These are phyloP conservation scores for Aechmea fasciata DNA, from an alignment of 176 grass and related monocot species.

Conservation along the genomic window DNA sequence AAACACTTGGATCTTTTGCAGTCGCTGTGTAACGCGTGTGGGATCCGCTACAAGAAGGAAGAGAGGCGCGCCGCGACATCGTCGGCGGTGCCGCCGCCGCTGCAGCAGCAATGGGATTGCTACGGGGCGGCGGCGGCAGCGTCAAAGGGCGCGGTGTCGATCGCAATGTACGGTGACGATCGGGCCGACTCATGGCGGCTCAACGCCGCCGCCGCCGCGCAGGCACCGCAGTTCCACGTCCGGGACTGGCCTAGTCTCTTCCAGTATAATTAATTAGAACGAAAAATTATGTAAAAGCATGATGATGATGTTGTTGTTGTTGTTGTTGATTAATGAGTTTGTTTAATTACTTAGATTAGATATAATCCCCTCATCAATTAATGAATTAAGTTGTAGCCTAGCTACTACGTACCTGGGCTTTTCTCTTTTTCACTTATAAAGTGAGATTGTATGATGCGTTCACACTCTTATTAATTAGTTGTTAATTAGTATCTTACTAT, in stretches of 20 bases:
- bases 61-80: slow-evolving; percentile 76
- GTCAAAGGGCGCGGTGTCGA: slow-evolving; percentile 23
- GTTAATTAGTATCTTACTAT: no score
- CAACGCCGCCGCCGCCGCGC: slow-evolving; percentile 21
- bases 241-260: slow-evolving; percentile 61
- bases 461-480: no score
- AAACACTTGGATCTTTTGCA: slow-evolving; percentile 10
- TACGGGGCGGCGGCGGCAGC: slow-evolving; percentile 46
- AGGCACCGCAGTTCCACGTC: slow-evolving; percentile 42
- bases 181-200: slow-evolving; percentile 59
- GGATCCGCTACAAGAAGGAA: slow-evolving; percentile 99
- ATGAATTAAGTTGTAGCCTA: no score
- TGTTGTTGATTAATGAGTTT: no score
- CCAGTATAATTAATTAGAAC: slow-evolving; percentile 72
- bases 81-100: slow-evolving; percentile 21
- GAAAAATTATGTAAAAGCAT: neutral
- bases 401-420: no score
- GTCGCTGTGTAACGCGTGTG: slow-evolving; percentile 96
- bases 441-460: no score
- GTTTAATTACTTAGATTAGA: no score
- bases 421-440: no score
- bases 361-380: no score
- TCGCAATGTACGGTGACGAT: slow-evolving; percentile 36
- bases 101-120: slow-evolving; percentile 63
- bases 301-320: no score